Evolutionary conservation across 75 land plant species (phyloP).

Genomic region (Sequoia sempervirens): DNA sequence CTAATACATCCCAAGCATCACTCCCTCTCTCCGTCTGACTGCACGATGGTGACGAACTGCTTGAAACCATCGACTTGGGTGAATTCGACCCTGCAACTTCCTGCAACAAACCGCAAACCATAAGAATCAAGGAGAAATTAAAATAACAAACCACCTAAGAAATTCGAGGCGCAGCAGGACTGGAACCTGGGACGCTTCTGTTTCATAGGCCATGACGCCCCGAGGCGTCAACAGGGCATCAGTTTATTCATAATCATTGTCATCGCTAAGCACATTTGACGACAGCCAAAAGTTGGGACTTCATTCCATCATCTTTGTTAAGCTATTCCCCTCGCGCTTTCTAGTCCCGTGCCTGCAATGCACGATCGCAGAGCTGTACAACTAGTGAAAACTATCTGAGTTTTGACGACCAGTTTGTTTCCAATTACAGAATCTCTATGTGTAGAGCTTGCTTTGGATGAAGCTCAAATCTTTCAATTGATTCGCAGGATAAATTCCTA

Average conservation of each 20-base stretch:
- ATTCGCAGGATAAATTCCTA: neutral
- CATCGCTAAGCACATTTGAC: slow-evolving; percentile 21
- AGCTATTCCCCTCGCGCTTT: neutral
- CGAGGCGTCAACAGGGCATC: neutral
- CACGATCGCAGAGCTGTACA: neutral
- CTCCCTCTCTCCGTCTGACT: neutral
- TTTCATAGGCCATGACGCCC: neutral
- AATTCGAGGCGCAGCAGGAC: too few species aligned
- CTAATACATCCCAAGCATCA: slow-evolving; percentile 4
- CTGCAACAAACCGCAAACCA: neutral
- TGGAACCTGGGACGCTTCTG: neutral
- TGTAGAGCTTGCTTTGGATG: neutral
- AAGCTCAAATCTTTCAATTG: neutral
- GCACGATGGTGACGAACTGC: neutral
- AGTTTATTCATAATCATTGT: slow-evolving; percentile 3
- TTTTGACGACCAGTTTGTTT: too few species aligned
- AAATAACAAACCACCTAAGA: neutral
- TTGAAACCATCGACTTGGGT: neutral
- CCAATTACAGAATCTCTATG: neutral
- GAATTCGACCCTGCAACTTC: neutral
- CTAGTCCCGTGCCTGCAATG: neutral
- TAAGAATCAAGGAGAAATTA: neutral
- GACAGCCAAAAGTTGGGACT: slow-evolving; percentile 26
- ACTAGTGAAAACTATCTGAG: neutral
- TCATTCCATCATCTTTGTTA: slow-evolving; percentile 19